These are phyloP conservation scores for Naganishia onofrii DNA, from an alignment of 768 basidiomycete genomes.

Conservation along the genomic window DNA sequence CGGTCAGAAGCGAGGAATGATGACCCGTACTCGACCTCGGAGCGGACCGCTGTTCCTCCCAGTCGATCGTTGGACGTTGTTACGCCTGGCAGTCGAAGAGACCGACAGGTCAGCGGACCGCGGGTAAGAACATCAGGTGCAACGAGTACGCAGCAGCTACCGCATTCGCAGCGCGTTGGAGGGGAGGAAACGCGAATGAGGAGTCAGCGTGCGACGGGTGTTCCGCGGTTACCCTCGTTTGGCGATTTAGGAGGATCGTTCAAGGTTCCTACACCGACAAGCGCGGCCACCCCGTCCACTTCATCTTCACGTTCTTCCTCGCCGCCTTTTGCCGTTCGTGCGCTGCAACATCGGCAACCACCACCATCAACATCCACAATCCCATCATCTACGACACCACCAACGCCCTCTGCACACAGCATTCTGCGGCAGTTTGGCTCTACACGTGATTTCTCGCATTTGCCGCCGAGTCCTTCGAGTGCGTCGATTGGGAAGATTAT, in stretches of 20 bases:
- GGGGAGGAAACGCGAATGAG: background rate
- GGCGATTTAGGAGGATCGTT: slow-evolving; percentile 19
- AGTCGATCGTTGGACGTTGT: background rate
- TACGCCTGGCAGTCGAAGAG: slow-evolving; percentile 1
- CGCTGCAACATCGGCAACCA: slow-evolving; percentile 4
- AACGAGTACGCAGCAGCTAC: background rate
- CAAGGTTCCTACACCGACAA: slow-evolving; percentile 15
- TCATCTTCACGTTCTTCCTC: background rate
- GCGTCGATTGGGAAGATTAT: slow-evolving; percentile 77
- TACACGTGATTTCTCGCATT: slow-evolving; percentile 72
- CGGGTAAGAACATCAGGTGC: background rate
- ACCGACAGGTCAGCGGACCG: slow-evolving; percentile 19
- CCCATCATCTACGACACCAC: background rate
- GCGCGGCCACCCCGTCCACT: background rate
- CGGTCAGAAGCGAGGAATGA: background rate
- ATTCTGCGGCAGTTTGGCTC: slow-evolving; percentile 63
- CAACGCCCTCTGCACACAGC: slow-evolving; percentile 55
- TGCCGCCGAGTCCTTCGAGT: slow-evolving; percentile 88
- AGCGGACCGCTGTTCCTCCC: background rate
- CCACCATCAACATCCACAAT: slow-evolving; percentile 21
- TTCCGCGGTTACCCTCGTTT: slow-evolving; percentile 27
- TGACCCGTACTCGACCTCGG: background rate
- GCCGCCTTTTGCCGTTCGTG: background rate
- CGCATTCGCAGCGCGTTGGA: too few species aligned
- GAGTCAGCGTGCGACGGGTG: background rate